Percentiles rank a stretch among this genome's conserved stretches.
phyloP scores from a whole-genome alignment of 225 moss, liverwort and hornwort genomes.

The Lunularia cruciata region DNA sequence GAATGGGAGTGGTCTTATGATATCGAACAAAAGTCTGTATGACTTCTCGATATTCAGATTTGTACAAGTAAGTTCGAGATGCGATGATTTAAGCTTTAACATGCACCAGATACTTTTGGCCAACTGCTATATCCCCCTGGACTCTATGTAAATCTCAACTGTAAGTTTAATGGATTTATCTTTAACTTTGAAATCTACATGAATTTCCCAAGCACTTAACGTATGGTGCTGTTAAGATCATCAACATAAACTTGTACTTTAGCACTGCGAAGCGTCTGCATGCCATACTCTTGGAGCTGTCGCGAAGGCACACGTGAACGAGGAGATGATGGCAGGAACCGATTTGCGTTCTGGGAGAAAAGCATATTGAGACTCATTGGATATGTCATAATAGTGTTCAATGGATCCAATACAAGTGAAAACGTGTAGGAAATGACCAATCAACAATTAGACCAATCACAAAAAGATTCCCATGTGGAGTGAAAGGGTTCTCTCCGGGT shows the following conservation, averaged over 20 bases:
- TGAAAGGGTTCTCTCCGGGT: not conserved
- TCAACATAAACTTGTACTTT: constrained; percentile 3
- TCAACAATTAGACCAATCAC: not conserved
- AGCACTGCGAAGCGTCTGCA: not conserved
- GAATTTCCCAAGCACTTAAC: no score
- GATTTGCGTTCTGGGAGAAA: not conserved
- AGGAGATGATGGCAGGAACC: not conserved
- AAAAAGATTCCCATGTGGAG: not conserved
- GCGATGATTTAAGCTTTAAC: not conserved
- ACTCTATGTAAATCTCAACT: no score
- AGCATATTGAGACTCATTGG: not conserved
- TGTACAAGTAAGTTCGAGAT: not conserved
- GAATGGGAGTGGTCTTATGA: no score
- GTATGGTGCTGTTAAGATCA: no score
- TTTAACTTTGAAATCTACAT: no score
- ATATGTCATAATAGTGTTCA: no score
- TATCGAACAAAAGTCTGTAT: not conserved
- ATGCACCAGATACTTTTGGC: not conserved
- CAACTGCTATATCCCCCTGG: not conserved
- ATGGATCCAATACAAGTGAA: no score
- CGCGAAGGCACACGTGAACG: not conserved
- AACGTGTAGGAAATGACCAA: not conserved
- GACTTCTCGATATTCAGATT: not conserved
- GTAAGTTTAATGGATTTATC: no score
- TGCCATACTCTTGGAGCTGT: constrained; percentile 5